A percentile compares a stretch with the other conserved stretches of the same genome.
These are phyloP conservation scores for Kitagawia praeruptora DNA, from an alignment of 129 eudicot species.

Conservation along the genomic window DNA sequence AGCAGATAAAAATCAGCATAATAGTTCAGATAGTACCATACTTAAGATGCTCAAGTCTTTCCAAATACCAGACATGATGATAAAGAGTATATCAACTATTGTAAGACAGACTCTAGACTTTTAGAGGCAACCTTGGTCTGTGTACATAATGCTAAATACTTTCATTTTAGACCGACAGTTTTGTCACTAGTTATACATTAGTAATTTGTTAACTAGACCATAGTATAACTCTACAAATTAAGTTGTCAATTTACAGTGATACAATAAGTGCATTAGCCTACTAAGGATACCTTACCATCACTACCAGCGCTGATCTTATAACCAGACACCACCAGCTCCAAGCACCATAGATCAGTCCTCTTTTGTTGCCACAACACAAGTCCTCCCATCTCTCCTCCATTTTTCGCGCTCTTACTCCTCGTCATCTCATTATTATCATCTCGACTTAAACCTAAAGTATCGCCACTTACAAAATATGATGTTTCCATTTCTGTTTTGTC, in stretches of 20 bases:
- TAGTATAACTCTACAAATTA: too few relatives aligned
- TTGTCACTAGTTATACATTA: too few relatives aligned
- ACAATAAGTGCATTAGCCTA: neutral
- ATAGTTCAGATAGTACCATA: neutral
- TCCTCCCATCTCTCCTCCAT: constrained; percentile 75
- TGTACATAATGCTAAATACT: too few relatives aligned
- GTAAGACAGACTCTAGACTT: too few relatives aligned
- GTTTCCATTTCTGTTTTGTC: too few relatives aligned
- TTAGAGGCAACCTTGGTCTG: too few relatives aligned
- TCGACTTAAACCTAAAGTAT: constrained; percentile 25
- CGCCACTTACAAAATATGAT: constrained; percentile 57
- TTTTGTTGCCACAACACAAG: constrained; percentile 98
- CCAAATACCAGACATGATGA: neutral
- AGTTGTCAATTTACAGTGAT: neutral
- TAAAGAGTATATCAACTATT: neutral
- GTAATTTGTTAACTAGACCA: too few relatives aligned
- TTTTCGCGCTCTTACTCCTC: constrained; percentile 37
- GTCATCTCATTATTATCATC: constrained; percentile 22
- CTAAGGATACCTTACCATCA: constrained; percentile 56
- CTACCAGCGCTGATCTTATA: constrained; percentile 86
- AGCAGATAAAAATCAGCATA: neutral
- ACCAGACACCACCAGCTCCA: constrained; percentile 82
- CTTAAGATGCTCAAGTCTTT: neutral
- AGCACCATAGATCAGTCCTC: constrained; percentile 80
- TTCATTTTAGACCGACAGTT: too few relatives aligned